Evolutionary conservation across 305 asterid species (phyloP), one percentile per base, ranked within the genome.

Genomic region (Stenogyne calaminthoides): DNA sequence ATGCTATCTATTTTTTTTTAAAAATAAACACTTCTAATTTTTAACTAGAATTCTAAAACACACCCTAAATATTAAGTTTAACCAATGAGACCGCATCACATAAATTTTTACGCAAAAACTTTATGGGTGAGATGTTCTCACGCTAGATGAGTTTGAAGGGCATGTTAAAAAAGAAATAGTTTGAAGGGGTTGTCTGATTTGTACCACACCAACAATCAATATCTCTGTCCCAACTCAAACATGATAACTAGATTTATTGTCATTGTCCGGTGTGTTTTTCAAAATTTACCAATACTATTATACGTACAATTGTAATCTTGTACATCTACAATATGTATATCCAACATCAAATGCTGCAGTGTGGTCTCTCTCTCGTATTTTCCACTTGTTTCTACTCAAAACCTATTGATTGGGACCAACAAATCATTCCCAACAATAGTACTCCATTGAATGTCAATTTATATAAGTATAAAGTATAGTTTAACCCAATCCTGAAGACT

Each of bases 141-240:
- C 3, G 29, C 3, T 1, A 3, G 29, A 25, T 32, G 36, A 32
- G 6, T 8, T 37, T 37, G 10, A 37, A 37, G 9, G 42, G 10
- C 2, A 4, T 5, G 55, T 47, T n/a, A n/a, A 47, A 60, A 18
- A 66, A 25, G 6, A 44, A 44, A 11, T 11, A 22, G 27, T 29
- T 56, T 67, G 12, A 58, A 36, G 39, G 9, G 56, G 27, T 15
- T 61, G 67, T n/a, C 46, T 15, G 67, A 34, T 61, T 16, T 37
- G 71, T 63, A 73, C 71, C 71, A 52, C 1, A 27, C 47, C 59
- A 27, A 16, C 25, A 58, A n/a, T 42, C 59, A 59, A 44, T 42
- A 16, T 59, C 46, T 14, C 49, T 71, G 68, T 16, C 75, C 68
- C 59, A 67, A 47, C 40, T 47, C 71, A 67, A 47, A 34, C 20